A percentile compares a stretch with the other conserved stretches of the same genome.
Evolutionary conservation across 805 yeast species (phyloP).

Genomic region (Lipomyces yamanashiensis): DNA sequence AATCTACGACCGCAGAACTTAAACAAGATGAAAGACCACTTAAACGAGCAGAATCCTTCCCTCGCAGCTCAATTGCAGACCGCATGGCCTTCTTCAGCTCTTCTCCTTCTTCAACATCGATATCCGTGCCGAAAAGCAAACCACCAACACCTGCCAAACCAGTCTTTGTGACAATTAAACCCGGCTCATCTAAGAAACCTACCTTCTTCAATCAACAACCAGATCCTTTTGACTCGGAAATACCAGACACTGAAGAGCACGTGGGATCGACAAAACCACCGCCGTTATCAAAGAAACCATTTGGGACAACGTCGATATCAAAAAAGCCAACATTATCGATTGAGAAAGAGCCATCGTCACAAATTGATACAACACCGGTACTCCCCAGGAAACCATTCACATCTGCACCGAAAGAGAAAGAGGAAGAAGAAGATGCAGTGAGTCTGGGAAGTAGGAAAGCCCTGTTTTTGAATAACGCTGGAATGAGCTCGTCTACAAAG

Average conservation of each 20-base stretch:
- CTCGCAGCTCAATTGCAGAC: neutral
- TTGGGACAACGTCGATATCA: neutral
- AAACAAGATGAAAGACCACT: neutral
- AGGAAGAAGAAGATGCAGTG: neutral
- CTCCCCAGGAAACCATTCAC: neutral
- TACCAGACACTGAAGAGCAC: neutral
- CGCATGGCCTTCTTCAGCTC: slow-evolving; percentile 2
- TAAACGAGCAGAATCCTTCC: neutral
- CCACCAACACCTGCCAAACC: slow-evolving; percentile 5
- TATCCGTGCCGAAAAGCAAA: neutral
- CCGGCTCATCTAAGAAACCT: neutral
- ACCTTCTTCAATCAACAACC: neutral
- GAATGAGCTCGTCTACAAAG: no score
- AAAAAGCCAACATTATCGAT: neutral
- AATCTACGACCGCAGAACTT: neutral
- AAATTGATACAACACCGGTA: neutral
- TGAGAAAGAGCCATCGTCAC: neutral
- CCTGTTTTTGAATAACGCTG: no score
- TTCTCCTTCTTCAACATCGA: neutral
- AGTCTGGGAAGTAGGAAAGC: neutral
- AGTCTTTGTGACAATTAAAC: slow-evolving; percentile 2
- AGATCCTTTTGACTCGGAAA: neutral
- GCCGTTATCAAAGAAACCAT: neutral
- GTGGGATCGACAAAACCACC: neutral
- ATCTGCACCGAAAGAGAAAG: neutral